Conservation (phyloP, 2,329 filamentous ascomycete species). For the Aureobasidium sp. region DNA sequence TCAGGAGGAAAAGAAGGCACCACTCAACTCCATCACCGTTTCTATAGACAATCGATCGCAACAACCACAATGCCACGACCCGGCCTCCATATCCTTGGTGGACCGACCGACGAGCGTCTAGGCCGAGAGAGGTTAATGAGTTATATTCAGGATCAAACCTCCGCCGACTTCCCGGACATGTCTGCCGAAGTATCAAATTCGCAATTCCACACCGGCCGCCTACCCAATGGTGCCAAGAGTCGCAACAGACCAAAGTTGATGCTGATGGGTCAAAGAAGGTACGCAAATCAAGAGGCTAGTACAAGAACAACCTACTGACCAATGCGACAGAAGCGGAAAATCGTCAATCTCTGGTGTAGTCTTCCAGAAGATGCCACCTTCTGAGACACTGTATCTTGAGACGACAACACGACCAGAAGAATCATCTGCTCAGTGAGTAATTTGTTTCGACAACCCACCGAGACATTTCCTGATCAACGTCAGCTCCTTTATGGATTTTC, state of each 20-base stretch:
- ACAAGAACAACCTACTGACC: constrained; percentile 5
- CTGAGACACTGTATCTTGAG: constrained; percentile 90
- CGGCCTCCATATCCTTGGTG: background rate
- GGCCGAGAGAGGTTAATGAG: constrained; percentile 14
- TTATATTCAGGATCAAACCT: constrained; percentile 15
- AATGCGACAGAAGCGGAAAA: constrained; percentile 70
- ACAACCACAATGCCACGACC: constrained; percentile 10
- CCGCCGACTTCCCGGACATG: constrained; percentile 12
- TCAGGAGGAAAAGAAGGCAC: background rate
- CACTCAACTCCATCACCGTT: background rate
- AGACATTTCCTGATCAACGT: background rate
- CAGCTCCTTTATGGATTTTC: constrained; percentile 98
- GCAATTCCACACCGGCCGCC: constrained; percentile 31
- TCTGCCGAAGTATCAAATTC: constrained; percentile 7
- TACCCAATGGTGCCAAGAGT: constrained; percentile 42
- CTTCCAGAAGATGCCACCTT: constrained; percentile 96
- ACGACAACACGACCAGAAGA: constrained; percentile 92
- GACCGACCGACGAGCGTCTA: background rate
- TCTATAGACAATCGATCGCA: background rate
- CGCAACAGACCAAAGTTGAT: constrained; percentile 74
- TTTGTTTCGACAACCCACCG: background rate
- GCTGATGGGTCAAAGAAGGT: constrained; percentile 94
- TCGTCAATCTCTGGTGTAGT: constrained; percentile 98
- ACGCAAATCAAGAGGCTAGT: constrained; percentile 23
- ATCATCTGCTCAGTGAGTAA: constrained; percentile 79